A percentile compares a stretch with the other conserved stretches of the same genome.
Conservation (phyloP, 2,329 filamentous ascomycete species). For the Alternaria arborescens region DNA sequence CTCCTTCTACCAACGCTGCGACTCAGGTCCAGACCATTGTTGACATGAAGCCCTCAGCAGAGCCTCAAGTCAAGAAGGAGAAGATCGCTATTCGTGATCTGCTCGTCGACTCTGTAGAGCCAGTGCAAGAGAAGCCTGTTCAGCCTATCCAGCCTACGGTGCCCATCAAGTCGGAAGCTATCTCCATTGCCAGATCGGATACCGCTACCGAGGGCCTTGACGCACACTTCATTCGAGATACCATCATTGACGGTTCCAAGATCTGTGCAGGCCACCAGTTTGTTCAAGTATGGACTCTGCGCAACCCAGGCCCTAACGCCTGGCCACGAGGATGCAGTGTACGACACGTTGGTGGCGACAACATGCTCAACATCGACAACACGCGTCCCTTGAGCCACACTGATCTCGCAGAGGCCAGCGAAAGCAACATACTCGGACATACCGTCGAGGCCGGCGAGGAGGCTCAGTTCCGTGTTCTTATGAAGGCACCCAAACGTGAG, state of each 20-base stretch:
- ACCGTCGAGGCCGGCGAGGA: slow-evolving; percentile 77
- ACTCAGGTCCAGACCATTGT: slow-evolving; percentile 71
- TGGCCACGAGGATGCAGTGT: slow-evolving; percentile 94
- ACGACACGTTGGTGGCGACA: slow-evolving; percentile 91
- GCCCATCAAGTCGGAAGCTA: slow-evolving; percentile 25
- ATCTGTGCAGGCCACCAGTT: slow-evolving; percentile 77
- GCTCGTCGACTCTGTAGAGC: slow-evolving; percentile 43
- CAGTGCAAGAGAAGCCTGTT: slow-evolving; percentile 45
- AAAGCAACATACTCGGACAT: slow-evolving; percentile 79
- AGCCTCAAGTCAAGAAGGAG: slow-evolving; percentile 52
- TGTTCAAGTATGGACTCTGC: slow-evolving; percentile 89
- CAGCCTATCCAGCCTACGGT: slow-evolving; percentile 20
- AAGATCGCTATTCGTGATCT: slow-evolving; percentile 54
- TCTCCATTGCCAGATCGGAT: slow-evolving; percentile 14
- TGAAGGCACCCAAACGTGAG: slow-evolving; percentile 79
- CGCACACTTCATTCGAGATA: slow-evolving; percentile 79
- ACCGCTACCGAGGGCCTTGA: slow-evolving; percentile 56
- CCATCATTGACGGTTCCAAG: slow-evolving; percentile 78
- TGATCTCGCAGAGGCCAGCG: slow-evolving; percentile 78
- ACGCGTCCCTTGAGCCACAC: slow-evolving; percentile 78
- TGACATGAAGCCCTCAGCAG: slow-evolving; percentile 67
- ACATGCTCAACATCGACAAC: slow-evolving; percentile 92
- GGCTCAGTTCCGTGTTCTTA: slow-evolving; percentile 80
- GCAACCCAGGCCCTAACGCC: slow-evolving; percentile 77
- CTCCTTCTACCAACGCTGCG: slow-evolving; percentile 60